These are phyloP conservation scores for Fusarium pilosicola DNA, from an alignment of 2,329 filamentous ascomycete genomes.

Conservation along the genomic window DNA sequence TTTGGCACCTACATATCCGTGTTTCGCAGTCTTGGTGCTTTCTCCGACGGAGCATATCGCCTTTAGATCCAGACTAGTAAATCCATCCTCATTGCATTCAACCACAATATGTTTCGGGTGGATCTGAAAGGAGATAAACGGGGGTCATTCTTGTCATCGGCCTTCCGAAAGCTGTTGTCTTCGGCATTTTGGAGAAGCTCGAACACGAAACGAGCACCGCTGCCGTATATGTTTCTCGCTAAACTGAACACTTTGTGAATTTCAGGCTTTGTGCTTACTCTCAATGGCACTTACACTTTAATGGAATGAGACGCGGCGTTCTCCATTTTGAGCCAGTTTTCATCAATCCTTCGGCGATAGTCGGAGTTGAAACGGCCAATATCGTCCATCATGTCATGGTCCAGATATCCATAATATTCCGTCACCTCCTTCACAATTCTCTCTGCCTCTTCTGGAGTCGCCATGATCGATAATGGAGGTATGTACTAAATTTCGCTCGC, in stretches of 20 bases:
- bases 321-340: slow-evolving; percentile 29
- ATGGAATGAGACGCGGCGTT: slow-evolving; percentile 20
- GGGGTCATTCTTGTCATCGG: accelerated
- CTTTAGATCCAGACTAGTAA: slow-evolving; percentile 3
- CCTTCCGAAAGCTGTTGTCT: slow-evolving; percentile 18
- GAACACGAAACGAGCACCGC: slow-evolving; percentile 31
- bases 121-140: slow-evolving; percentile 29
- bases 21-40: slow-evolving; percentile 21
- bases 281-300: slow-evolving; percentile 13
- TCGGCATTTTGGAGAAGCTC: slow-evolving; percentile 38
- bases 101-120: slow-evolving; percentile 22
- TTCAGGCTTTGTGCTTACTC: accelerated
- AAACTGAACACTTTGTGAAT: background rate
- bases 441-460: slow-evolving; percentile 21
- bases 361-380: slow-evolving; percentile 19
- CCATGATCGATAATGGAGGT: background rate
- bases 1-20: slow-evolving; percentile 33
- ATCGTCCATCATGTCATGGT: slow-evolving; percentile 30
- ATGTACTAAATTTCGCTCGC: too few species aligned
- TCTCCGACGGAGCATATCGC: slow-evolving; percentile 31
- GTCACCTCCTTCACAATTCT: slow-evolving; percentile 22
- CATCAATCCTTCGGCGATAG: slow-evolving; percentile 30
- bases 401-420: slow-evolving; percentile 12
- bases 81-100: slow-evolving; percentile 35
- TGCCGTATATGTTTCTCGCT: slow-evolving; percentile 32